A percentile compares a stretch with the other conserved stretches of the same genome.
These are phyloP conservation scores for Alternaria infectoria DNA, from an alignment of 2,329 filamentous ascomycete species.

Conservation along the genomic window DNA sequence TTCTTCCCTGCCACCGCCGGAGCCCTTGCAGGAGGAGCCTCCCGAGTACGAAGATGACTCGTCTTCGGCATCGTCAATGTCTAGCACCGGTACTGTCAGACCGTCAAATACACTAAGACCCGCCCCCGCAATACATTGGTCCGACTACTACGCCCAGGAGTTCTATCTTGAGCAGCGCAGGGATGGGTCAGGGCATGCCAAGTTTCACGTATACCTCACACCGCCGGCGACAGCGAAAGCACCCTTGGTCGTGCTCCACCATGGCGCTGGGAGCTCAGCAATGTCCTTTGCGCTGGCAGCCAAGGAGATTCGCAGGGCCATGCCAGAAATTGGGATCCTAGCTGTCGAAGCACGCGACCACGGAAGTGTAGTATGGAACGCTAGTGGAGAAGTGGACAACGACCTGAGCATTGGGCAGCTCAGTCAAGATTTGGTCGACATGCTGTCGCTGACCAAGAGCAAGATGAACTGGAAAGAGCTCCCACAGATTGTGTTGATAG, in stretches of 20 bases:
- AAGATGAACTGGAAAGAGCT: slow-evolving; percentile 75
- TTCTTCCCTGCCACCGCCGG: slow-evolving; percentile 64
- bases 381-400: slow-evolving; percentile 49
- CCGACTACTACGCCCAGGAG: slow-evolving; percentile 88
- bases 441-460: slow-evolving; percentile 70
- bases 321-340: slow-evolving; percentile 83
- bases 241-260: slow-evolving; percentile 90
- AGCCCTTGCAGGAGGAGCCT: slow-evolving; percentile 55
- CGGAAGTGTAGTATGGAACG: slow-evolving; percentile 66
- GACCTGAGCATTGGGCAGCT: slow-evolving; percentile 78
- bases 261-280: slow-evolving; percentile 91
- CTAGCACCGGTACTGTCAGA: slow-evolving; percentile 89
- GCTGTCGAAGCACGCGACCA: slow-evolving; percentile 88
- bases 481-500: slow-evolving; percentile 81
- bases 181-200: slow-evolving; percentile 55
- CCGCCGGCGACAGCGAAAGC: slow-evolving; percentile 72
- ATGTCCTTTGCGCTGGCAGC: slow-evolving; percentile 87
- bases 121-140: slow-evolving; percentile 75
- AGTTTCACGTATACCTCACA: slow-evolving; percentile 86
- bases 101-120: slow-evolving; percentile 74
- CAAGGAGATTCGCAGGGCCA: slow-evolving; percentile 74
- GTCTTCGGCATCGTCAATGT: slow-evolving; percentile 76
- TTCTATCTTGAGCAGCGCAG: slow-evolving; percentile 68
- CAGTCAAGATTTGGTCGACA: slow-evolving; percentile 72
- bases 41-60: slow-evolving; percentile 58